These are phyloP conservation scores for Apophysomyces sp. DNA, from an alignment of 371 early-diverging fungal genomes.

Conservation along the genomic window DNA sequence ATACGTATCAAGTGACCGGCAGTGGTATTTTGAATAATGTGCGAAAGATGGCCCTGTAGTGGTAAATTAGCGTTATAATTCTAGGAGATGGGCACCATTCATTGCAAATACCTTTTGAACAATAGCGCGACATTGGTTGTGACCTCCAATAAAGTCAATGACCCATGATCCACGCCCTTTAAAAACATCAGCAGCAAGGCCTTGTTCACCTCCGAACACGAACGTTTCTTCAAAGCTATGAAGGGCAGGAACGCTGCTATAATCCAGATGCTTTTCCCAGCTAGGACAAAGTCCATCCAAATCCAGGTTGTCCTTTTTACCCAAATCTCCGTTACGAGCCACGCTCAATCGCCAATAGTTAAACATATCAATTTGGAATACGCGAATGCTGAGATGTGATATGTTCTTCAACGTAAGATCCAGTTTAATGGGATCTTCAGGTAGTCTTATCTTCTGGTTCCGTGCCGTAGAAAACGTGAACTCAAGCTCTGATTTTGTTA, in stretches of 20 bases:
- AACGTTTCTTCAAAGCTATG: constrained; percentile 10
- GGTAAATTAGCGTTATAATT: too few species aligned
- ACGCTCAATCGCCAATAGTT: constrained; percentile 31
- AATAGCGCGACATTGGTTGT: constrained; percentile 37
- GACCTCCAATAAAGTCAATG: constrained; percentile 44
- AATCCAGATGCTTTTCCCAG: constrained; percentile 33
- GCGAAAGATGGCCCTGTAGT: constrained; percentile 47
- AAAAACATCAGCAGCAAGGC: constrained; percentile 26
- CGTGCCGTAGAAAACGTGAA: constrained; percentile 18
- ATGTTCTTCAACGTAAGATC: constrained; percentile 36
- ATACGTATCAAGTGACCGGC: constrained; percentile 53
- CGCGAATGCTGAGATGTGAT: constrained; percentile 30
- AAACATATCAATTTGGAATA: constrained; percentile 37
- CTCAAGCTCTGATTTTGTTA: constrained; percentile 11
- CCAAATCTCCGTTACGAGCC: background rate
- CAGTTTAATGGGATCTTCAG: constrained; percentile 17
- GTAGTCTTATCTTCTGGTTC: constrained; percentile 9
- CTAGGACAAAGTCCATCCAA: constrained; percentile 44
- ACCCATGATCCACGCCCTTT: constrained; percentile 48
- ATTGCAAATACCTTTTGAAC: constrained; percentile 32
- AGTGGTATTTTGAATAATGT: constrained; percentile 39
- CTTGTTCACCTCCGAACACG: constrained; percentile 20
- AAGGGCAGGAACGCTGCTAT: constrained; percentile 14
- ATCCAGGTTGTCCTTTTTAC: constrained; percentile 18
- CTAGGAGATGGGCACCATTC: too few species aligned